Evolutionary conservation across 1,284 basidiomycete species (phyloP).

Genomic region (Neotropicomus parvogracilis): DNA sequence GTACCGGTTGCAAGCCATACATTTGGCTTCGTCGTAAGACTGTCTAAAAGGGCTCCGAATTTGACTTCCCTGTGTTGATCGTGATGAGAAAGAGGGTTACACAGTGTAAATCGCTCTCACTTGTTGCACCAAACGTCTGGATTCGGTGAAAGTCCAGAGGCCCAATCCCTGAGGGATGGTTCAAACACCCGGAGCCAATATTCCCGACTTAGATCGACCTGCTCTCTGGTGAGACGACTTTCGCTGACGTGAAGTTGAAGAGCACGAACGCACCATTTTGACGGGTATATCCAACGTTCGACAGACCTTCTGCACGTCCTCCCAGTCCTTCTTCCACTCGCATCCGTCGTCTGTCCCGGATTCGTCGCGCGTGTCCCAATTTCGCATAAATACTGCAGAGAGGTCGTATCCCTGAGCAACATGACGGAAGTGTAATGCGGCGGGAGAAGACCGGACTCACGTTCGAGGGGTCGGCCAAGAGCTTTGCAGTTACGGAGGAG

Average conservation of each 20-base stretch:
- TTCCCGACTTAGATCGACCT: conserved; percentile 81
- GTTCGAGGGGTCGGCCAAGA: conserved; percentile 57
- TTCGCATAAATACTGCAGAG: conserved; percentile 91
- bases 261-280: conserved; percentile 51
- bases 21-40: conserved; percentile 40
- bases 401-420: conserved; percentile 68
- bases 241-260: conserved; percentile 4
- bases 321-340: conserved; percentile 95
- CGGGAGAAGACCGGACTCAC: conserved; percentile 34
- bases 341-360: conserved; percentile 74
- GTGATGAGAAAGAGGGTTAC: neutral
- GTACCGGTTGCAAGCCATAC: conserved; percentile 80
- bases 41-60: conserved; percentile 82
- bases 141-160: conserved; percentile 80
- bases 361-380: conserved; percentile 84
- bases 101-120: conserved; percentile 35
- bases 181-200: conserved; percentile 91
- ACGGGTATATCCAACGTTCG: conserved; percentile 61
- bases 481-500: conserved; percentile 78
- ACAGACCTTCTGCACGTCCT: conserved; percentile 83
- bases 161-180: conserved; percentile 76
- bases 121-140: conserved; percentile 93
- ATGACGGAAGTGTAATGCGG: neutral
- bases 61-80: conserved; percentile 74
- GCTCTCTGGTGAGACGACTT: conserved; percentile 7